Evolutionary conservation across 345 rosid species (phyloP).

Genomic region (Mercurialis annua): DNA sequence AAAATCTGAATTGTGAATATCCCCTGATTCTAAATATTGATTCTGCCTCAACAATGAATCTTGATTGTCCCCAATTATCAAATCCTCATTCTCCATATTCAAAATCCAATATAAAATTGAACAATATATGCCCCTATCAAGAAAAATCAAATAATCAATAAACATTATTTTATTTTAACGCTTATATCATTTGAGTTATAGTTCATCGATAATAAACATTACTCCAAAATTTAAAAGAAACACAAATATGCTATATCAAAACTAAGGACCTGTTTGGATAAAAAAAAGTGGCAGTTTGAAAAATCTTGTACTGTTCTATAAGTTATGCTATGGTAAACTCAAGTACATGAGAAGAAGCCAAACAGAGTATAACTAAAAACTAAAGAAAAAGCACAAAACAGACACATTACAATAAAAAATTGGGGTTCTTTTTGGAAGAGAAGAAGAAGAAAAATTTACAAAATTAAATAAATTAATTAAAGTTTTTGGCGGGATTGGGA

Average conservation of each 20-base stretch:
- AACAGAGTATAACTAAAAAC: neutral
- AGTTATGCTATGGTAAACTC: neutral
- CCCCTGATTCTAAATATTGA: slow-evolving; percentile 1
- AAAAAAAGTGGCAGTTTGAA: neutral
- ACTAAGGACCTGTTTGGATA: slow-evolving; percentile 1
- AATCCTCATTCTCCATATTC: slow-evolving; percentile 7
- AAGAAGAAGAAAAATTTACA: neutral
- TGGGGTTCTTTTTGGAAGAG: neutral
- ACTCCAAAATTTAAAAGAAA: too few relatives aligned
- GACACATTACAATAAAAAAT: neutral
- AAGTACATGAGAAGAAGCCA: neutral
- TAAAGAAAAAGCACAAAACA: neutral
- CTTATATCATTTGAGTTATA: too few relatives aligned
- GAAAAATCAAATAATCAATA: neutral
- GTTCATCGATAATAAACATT: too few relatives aligned
- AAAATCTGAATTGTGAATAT: neutral
- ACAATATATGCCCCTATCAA: neutral
- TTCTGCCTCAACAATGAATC: slow-evolving; percentile 1
- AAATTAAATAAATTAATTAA: neutral
- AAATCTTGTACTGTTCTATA: too few relatives aligned
- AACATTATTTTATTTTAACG: neutral
- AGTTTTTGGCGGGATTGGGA: slow-evolving; percentile 9
- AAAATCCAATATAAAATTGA: slow-evolving; percentile 7
- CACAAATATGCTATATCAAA: neutral
- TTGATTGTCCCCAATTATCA: neutral